phyloP scores from a whole-genome alignment of 2,329 filamentous ascomycete genomes.

The Penicillium occitanis region DNA sequence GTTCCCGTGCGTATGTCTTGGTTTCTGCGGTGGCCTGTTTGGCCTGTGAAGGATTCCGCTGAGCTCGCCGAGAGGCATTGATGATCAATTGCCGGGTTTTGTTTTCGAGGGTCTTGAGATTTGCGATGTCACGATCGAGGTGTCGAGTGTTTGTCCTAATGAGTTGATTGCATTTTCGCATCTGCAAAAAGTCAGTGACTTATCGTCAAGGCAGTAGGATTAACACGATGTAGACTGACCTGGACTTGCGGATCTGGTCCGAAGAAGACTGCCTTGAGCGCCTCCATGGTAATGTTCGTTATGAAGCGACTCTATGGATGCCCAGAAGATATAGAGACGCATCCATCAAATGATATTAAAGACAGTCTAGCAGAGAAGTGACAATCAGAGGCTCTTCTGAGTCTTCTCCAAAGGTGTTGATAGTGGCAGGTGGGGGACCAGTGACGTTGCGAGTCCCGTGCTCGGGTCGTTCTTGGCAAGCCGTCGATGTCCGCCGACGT shows the following conservation, averaged over 20 bases:
- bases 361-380: background rate
- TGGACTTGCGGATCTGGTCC: conserved; percentile 10
- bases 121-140: conserved; percentile 85
- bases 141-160: conserved; percentile 89
- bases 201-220: conserved; percentile 6
- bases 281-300: conserved; percentile 65
- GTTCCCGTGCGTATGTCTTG: conserved; percentile 82
- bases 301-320: background rate
- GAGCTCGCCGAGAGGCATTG: conserved; percentile 75
- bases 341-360: background rate
- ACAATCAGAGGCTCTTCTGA: background rate
- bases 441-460: conserved; percentile 15
- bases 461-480: conserved; percentile 5
- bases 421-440: conserved; percentile 12
- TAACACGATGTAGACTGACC: conserved; percentile 50
- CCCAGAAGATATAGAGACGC: background rate
- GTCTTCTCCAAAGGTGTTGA: background rate
- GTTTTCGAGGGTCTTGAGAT: conserved; percentile 73
- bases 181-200: conserved; percentile 53
- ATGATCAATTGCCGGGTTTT: conserved; percentile 86
- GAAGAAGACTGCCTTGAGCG: conserved; percentile 66
- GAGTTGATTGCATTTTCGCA: conserved; percentile 90
- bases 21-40: conserved; percentile 79
- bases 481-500: background rate
- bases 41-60: conserved; percentile 74